phyloP scores from a whole-genome alignment of 257 asterid genomes.

The Echium plantagineum region DNA sequence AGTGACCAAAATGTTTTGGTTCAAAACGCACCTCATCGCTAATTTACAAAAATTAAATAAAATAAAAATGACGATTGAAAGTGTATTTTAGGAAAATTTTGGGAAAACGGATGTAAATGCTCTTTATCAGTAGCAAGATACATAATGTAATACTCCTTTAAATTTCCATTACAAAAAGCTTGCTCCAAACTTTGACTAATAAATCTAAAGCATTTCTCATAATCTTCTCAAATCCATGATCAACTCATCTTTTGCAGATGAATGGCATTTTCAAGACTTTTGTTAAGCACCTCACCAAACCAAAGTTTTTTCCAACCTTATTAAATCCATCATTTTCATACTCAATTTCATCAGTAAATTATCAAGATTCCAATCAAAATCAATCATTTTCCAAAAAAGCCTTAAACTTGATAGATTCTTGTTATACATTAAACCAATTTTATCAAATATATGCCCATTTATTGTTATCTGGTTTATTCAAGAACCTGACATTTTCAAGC shows the following conservation, averaged over 20 bases:
- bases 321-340: conserved; percentile 5
- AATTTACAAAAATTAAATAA: no score
- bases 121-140: no score
- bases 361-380: neutral
- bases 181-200: no score
- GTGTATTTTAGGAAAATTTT: no score
- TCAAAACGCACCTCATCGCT: no score
- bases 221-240: no score
- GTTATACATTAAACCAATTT: conserved; percentile 29
- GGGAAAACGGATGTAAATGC: no score
- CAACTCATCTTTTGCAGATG: conserved; percentile 4
- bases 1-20: no score
- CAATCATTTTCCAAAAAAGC: conserved; percentile 13
- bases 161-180: no score
- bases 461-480: conserved; percentile 43
- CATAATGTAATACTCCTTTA: no score
- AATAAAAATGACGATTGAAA: no score
- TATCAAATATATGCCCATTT: conserved; percentile 52
- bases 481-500: conserved; percentile 47
- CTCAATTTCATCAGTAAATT: conserved; percentile 1
- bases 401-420: conserved; percentile 32
- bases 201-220: no score
- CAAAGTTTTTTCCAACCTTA: conserved; percentile 8
- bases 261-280: conserved; percentile 20
- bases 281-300: conserved; percentile 6